A percentile compares a stretch with the other conserved stretches of the same genome.
Evolutionary conservation across 2,329 filamentous ascomycete species (phyloP).

Genomic region (Aureobasidium leucospermi): DNA sequence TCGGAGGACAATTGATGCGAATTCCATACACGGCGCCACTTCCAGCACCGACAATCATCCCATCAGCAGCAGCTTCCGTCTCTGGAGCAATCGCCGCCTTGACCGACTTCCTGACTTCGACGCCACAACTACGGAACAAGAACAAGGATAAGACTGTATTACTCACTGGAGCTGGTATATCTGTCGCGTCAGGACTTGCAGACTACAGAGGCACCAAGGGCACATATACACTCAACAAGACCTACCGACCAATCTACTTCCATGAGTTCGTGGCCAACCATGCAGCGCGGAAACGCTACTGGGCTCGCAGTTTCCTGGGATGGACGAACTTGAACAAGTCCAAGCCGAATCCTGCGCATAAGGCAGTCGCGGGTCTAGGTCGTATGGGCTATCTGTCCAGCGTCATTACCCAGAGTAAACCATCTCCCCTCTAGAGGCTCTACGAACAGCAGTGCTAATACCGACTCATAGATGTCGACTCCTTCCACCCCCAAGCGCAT

Average conservation of each 20-base stretch:
- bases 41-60: conserved; percentile 66
- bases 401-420: conserved; percentile 74
- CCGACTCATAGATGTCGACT: conserved; percentile 64
- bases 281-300: conserved; percentile 84
- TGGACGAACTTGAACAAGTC: conserved; percentile 77
- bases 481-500: conserved; percentile 76
- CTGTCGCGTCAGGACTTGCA: conserved; percentile 83
- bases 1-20: conserved; percentile 52
- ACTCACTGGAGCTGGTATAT: conserved; percentile 81
- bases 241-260: conserved; percentile 86
- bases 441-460: background rate
- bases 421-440: background rate
- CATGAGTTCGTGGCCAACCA: conserved; percentile 79
- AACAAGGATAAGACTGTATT: conserved; percentile 54
- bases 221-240: conserved; percentile 87
- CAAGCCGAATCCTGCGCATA: conserved; percentile 72
- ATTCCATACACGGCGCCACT: conserved; percentile 87
- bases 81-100: conserved; percentile 71
- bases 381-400: conserved; percentile 63
- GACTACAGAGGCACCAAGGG: conserved; percentile 88
- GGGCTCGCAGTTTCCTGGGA: conserved; percentile 89
- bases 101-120: conserved; percentile 63
- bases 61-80: conserved; percentile 60
- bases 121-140: conserved; percentile 31
- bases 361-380: conserved; percentile 66